phyloP scores from a whole-genome alignment of 2,329 filamentous ascomycete genomes.

The Sporothrix globosa region DNA sequence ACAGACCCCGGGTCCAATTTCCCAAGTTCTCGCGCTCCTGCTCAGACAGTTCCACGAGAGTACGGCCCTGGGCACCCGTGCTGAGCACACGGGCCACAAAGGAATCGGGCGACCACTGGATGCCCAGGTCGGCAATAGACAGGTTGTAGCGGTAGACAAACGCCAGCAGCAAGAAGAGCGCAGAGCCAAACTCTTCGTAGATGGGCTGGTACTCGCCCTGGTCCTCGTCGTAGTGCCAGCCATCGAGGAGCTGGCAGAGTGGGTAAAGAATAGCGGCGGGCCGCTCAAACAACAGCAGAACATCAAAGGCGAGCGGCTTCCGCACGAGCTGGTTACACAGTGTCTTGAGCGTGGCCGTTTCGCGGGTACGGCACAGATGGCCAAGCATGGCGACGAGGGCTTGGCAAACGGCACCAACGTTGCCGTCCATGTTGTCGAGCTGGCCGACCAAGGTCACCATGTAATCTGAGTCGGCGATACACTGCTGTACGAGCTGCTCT shows the following conservation, averaged over 20 bases:
- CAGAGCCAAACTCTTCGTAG: conserved; percentile 82
- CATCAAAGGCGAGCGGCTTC: conserved; percentile 71
- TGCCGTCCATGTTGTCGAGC: conserved; percentile 87
- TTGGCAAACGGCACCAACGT: conserved; percentile 81
- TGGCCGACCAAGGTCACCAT: conserved; percentile 68
- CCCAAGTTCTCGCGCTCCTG: conserved; percentile 68
- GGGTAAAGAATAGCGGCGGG: conserved; percentile 71
- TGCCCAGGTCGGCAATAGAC: conserved; percentile 65
- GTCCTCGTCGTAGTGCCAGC: conserved; percentile 78
- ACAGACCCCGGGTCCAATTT: conserved; percentile 77
- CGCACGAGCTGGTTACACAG: conserved; percentile 74
- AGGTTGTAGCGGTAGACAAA: conserved; percentile 77
- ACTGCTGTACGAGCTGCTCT: conserved; percentile 77
- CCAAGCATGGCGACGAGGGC: conserved; percentile 74
- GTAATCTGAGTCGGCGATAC: conserved; percentile 73
- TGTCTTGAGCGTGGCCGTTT: conserved; percentile 78
- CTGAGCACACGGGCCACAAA: conserved; percentile 70
- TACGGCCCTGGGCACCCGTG: conserved; percentile 60
- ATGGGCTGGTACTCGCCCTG: conserved; percentile 83
- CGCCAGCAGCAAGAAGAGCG: conserved; percentile 72
- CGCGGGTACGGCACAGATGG: conserved; percentile 70
- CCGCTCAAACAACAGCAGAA: conserved; percentile 75
- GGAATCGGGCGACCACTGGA: conserved; percentile 57
- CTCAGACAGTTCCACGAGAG: conserved; percentile 63
- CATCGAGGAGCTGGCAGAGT: conserved; percentile 73